A percentile compares a stretch with the other conserved stretches of the same genome.
phyloP scores from a whole-genome alignment of 2,329 filamentous ascomycete genomes.

The Phoma sp. region DNA sequence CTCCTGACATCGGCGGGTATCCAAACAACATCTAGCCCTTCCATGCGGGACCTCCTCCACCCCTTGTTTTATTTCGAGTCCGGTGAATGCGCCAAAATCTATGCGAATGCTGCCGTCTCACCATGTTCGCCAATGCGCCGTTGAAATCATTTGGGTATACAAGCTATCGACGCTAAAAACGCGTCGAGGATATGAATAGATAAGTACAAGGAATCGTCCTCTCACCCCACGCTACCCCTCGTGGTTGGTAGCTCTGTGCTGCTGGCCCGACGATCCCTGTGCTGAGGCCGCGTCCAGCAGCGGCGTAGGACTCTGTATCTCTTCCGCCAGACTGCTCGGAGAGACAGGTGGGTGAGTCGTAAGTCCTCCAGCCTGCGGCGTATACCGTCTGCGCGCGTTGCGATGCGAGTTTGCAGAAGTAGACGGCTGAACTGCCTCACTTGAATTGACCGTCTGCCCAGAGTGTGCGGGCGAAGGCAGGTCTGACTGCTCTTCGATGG shows the following conservation, averaged over 20 bases:
- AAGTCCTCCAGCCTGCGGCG: conserved; percentile 25
- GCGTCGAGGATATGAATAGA: conserved; percentile 30
- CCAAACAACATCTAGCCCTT: conserved; percentile 23
- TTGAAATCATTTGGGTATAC: conserved; percentile 32
- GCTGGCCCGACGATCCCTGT: not conserved
- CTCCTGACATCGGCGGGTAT: conserved; percentile 39
- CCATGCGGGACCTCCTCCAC: conserved; percentile 7
- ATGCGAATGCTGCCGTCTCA: conserved; percentile 34
- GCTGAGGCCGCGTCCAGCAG: conserved; percentile 9
- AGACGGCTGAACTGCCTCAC: conserved; percentile 16
- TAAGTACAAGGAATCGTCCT: conserved; percentile 19
- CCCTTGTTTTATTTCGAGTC: conserved; percentile 26
- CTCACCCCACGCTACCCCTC: conserved; percentile 31
- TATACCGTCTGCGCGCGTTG: conserved; percentile 34
- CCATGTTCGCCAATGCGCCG: conserved; percentile 28
- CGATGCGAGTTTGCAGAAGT: conserved; percentile 23
- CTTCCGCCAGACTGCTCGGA: conserved; percentile 11
- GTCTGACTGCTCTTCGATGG: conserved; percentile 24
- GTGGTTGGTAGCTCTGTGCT: conserved; percentile 26
- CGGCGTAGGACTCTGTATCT: conserved; percentile 11
- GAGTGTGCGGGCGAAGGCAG: conserved; percentile 21
- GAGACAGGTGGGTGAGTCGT: conserved; percentile 10
- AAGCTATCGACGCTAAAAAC: conserved; percentile 23
- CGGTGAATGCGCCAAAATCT: conserved; percentile 28
- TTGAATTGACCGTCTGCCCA: conserved; percentile 16